Percentiles rank a stretch among this genome's conserved stretches.
phyloP scores from a whole-genome alignment of 2,329 filamentous ascomycete genomes.

The Xylaria digitata region DNA sequence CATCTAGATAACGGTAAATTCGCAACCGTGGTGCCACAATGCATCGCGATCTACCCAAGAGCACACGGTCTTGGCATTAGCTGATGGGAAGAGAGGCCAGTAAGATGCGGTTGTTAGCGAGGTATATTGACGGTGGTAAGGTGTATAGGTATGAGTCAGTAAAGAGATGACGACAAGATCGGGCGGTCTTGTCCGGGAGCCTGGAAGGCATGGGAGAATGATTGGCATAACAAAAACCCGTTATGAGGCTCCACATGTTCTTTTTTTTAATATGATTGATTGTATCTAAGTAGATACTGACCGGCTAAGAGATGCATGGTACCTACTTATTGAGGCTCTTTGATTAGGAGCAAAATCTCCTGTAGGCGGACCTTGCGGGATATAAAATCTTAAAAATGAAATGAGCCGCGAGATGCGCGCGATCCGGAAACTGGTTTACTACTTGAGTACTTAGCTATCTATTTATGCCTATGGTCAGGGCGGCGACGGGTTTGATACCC shows the following conservation, averaged over 20 bases:
- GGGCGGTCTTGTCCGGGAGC: neutral
- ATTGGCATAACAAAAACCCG: neutral
- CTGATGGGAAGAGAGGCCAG: neutral
- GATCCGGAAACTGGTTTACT: neutral
- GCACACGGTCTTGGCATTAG: conserved; percentile 6
- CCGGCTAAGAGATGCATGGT: neutral
- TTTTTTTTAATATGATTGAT: neutral
- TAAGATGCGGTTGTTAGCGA: neutral
- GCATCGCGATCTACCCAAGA: neutral
- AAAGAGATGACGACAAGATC: neutral
- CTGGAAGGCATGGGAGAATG: neutral
- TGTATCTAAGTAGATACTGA: neutral
- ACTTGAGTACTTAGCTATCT: neutral
- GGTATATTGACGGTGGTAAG: neutral
- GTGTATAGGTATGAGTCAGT: neutral
- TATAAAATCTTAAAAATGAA: neutral
- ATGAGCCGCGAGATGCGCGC: neutral
- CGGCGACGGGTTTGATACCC: neutral
- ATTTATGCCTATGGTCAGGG: too few species aligned
- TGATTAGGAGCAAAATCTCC: conserved; percentile 28
- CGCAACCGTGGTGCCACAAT: neutral
- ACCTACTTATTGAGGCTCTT: conserved; percentile 16
- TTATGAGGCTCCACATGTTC: neutral
- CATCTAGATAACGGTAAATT: neutral
- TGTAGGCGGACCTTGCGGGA: neutral